Evolutionary conservation across 352 stramenopile species (phyloP).

Genomic region (Phytophthora pistaciae): DNA sequence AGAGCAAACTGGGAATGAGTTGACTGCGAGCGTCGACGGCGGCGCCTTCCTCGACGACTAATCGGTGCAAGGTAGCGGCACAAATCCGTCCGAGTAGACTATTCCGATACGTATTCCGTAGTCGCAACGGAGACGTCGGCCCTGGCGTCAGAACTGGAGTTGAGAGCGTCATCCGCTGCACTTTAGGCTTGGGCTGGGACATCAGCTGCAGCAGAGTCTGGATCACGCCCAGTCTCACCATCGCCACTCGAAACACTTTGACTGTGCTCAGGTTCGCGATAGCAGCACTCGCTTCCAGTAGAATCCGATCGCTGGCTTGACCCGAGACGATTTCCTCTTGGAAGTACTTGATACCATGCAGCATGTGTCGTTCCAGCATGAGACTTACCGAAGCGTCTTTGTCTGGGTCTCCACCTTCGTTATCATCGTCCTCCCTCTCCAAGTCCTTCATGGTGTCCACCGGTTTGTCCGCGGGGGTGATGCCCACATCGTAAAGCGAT

Average conservation of each 20-base stretch:
- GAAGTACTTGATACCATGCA: conserved; percentile 68
- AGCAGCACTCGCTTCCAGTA: conserved; percentile 63
- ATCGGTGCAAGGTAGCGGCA: conserved; percentile 72
- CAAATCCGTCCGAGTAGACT: conserved; percentile 55
- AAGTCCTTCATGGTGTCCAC: conserved; percentile 16
- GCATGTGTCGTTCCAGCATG: conserved; percentile 60
- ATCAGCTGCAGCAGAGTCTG: conserved; percentile 60
- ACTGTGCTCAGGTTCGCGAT: conserved; percentile 83
- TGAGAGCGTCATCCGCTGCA: conserved; percentile 13
- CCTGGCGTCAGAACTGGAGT: not conserved
- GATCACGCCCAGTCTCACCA: conserved; percentile 67
- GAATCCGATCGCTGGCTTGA: conserved; percentile 46
- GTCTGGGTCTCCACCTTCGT: not conserved
- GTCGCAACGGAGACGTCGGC: not conserved
- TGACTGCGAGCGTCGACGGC: conserved; percentile 42
- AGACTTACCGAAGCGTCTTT: conserved; percentile 34
- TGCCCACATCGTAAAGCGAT: conserved; percentile 14
- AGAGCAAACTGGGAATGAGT: conserved; percentile 66
- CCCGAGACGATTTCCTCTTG: conserved; percentile 61
- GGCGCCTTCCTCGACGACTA: conserved; percentile 69
- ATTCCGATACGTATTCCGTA: conserved; percentile 10
- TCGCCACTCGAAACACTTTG: conserved; percentile 58
- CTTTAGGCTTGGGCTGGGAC: conserved; percentile 13
- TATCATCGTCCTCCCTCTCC: conserved; percentile 15
- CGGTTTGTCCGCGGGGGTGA: conserved; percentile 1